Base-by-base conservation (phyloP, 345 rosid species). In the Eutrema japonicum region DNA sequence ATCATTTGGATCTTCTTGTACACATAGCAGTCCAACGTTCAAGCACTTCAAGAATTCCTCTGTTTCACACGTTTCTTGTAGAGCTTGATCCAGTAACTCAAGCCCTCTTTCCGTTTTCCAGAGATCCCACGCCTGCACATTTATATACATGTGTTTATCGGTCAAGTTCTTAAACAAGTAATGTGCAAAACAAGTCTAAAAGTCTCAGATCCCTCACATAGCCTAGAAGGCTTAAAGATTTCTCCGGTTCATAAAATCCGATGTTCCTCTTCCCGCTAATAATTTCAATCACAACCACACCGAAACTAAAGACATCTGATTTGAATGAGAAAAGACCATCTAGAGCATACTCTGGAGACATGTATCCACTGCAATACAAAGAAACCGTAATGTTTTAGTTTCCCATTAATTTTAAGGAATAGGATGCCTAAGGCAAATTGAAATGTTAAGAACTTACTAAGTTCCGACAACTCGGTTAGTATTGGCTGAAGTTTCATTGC, bases 341-440 rank as follows among this genome's bases (percentile, higher is more conserved):
- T 46, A 83, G 52, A 32, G 91, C 96, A 52, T 87, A 85, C 71
- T 87, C 90, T 10, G 89, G 91, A 6, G 96, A 85, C 93, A 89
- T 87, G 68, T 82, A 87, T 48, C 92, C 89, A 40, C 96, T 87
- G 81, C 72, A 77, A 14, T 29, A n/a, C 8, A 49, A 18, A 30
- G n/a, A 22, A 54, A 38, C 30, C 50, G 58, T 13, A 4, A 40
- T 11, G 58, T 38, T 57, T 33, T 8, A 26, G 3, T 27, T 12
- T 22, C 54, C 38, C 4, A 65, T 35, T 10, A 30, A 63, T 11
- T 10, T 33, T 8, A 54, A 42, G 68, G 8, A 71, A 53, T 77
- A 35, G 29, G 32, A 42, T 47, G 74, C 5, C 26, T 5, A 62
- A 16, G 60, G 60, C 1, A 16, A 50, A 59, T 4, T 0, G 2